phyloP scores from a whole-genome alignment of 2,329 filamentous ascomycete species.

The Aspergillus sp. region DNA sequence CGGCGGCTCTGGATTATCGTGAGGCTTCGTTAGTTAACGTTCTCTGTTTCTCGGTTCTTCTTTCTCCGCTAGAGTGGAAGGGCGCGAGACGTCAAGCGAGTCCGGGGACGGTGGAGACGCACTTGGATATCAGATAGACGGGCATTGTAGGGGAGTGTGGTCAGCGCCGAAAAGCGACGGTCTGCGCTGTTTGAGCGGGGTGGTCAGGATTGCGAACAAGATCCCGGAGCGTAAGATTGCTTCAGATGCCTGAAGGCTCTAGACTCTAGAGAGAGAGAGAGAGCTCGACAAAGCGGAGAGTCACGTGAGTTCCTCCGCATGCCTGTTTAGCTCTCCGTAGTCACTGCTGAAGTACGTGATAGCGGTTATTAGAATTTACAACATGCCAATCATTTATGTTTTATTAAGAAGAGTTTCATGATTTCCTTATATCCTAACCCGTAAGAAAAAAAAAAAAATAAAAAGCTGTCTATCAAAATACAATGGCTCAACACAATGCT shows the following conservation, averaged over 20 bases:
- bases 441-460: conserved; percentile 1
- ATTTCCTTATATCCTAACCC: conserved; percentile 9
- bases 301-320: background rate
- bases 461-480: conserved; percentile 9
- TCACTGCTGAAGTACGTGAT: background rate
- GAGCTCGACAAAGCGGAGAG: background rate
- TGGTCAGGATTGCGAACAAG: background rate
- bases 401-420: conserved; percentile 21
- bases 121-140: conserved; percentile 45
- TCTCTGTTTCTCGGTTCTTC: background rate
- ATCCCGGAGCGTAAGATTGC: background rate
- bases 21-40: conserved; percentile 4
- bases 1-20: conserved; percentile 41
- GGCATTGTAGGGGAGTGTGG: conserved; percentile 14
- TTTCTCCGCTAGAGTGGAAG: background rate
- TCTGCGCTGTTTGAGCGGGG: background rate
- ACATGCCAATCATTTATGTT: background rate
- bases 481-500: conserved; percentile 19
- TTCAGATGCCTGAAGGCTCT: too few species aligned
- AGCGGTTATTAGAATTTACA: background rate
- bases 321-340: too few species aligned
- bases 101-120: conserved; percentile 14
- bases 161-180: background rate
- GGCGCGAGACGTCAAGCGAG: background rate
- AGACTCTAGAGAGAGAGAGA: background rate